Evolutionary conservation across 345 rosid genomes (phyloP).

Genomic region (Punica granatum): DNA sequence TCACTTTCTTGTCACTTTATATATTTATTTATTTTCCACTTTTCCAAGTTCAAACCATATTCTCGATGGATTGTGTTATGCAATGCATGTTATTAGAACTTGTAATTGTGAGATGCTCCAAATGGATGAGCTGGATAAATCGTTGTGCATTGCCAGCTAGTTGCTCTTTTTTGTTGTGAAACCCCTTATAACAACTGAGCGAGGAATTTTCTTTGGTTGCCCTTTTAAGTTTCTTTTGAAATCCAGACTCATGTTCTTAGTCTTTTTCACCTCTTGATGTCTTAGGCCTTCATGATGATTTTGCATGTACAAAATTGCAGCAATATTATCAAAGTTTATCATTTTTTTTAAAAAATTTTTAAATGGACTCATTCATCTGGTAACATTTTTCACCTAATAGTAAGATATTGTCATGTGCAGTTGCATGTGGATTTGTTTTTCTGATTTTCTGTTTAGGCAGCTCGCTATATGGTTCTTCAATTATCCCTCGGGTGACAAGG

Average conservation of each 20-base stretch:
- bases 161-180: neutral
- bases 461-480: too few relatives aligned
- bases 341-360: too few relatives aligned
- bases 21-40: neutral
- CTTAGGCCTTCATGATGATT: neutral
- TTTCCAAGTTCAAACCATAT: neutral
- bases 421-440: too few relatives aligned
- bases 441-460: too few relatives aligned
- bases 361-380: neutral
- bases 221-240: neutral
- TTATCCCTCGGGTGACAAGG: too few relatives aligned
- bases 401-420: neutral
- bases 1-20: neutral
- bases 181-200: neutral
- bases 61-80: neutral
- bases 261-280: neutral
- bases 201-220: neutral
- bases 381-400: neutral
- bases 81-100: neutral
- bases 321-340: neutral
- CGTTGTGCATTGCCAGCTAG: neutral
- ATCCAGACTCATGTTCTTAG: neutral
- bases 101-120: neutral
- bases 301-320: too few relatives aligned
- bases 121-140: neutral